Evolutionary conservation across 2,329 filamentous ascomycete species (phyloP).

Genomic region (Geoglossum cookeanum): DNA sequence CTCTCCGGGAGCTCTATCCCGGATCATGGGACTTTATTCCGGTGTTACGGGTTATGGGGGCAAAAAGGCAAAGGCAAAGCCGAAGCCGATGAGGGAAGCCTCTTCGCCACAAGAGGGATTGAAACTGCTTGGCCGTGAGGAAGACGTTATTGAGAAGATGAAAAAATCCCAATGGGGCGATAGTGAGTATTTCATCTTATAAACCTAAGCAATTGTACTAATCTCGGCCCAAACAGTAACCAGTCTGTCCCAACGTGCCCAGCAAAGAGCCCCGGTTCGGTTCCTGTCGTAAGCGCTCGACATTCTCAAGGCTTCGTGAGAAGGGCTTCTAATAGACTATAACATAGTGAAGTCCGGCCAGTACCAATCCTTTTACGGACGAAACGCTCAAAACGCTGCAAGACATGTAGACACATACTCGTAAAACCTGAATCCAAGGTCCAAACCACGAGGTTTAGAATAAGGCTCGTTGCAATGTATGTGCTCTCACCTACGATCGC

Average conservation of each 20-base stretch:
- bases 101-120: constrained; percentile 12
- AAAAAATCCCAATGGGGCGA: constrained; percentile 10
- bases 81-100: constrained; percentile 8
- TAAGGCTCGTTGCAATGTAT: constrained; percentile 56
- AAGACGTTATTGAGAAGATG: constrained; percentile 11
- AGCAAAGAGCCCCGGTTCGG: constrained; percentile 11
- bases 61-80: constrained; percentile 5
- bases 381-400: constrained; percentile 85
- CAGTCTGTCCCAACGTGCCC: constrained; percentile 5
- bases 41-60: neutral
- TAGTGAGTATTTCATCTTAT: constrained; percentile 7
- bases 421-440: constrained; percentile 88
- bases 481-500: neutral
- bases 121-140: constrained; percentile 10
- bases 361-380: constrained; percentile 69
- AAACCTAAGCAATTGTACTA: neutral
- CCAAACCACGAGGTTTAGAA: constrained; percentile 74
- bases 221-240: constrained; percentile 8
- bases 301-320: neutral
- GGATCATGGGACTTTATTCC: constrained; percentile 15
- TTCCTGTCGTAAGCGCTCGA: constrained; percentile 9
- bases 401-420: constrained; percentile 82
- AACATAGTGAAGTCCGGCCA: constrained; percentile 48
- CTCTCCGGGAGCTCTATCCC: constrained; percentile 13
- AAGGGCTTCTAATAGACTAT: neutral